Base-by-base conservation (phyloP, 352 stramenopile species). In the Plasmopara viticola region DNA sequence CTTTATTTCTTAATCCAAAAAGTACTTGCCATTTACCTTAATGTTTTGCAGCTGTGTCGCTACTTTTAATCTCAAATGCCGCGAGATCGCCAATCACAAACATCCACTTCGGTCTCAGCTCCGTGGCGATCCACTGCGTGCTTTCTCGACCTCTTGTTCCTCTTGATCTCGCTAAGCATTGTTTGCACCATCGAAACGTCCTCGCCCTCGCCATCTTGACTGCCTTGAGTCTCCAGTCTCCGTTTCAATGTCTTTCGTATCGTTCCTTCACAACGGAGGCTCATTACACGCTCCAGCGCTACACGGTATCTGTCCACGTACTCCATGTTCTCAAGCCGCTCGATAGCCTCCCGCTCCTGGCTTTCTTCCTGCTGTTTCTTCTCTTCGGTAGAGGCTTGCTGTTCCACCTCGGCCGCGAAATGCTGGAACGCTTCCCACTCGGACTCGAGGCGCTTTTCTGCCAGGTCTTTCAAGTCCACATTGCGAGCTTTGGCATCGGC, bases 391-490 rank as follows among this genome's bases (percentile, higher is more conserved):
- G 14, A 48, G 0, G 70, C 65, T 41, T 76, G 59, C 37, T 77
- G 44, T 58, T 87, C 77, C 25, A 87, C 68, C 18, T 79, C 58
- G 0, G 70, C 69, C 10, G 78, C 70, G 28, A 87, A 87, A 35
- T 73, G 62, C 44, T 83, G 63, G 48, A 87, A 87, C 17, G 70
- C 59, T 42, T 76, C 66, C 77, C 77, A 87, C 37, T 87, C 77
- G 43, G 64, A 49, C 25, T 70, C 66, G 29, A 72, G 55, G 18
- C 74, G 62, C 53, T 64, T 69, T n/a, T 66, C 45, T 12, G 58
- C 70, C 46, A 77, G 41, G 47, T 83, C 58, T 55, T 78, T 58
- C 35, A 84, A 39, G 48, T 81, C 64, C 42, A 78, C 50, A 17
- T 74, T 68, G 35, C 66, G 61, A 6, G 62, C 72, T 29, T 79